phyloP scores from a whole-genome alignment of 106 monocot genomes.

The Acorus gramineus region DNA sequence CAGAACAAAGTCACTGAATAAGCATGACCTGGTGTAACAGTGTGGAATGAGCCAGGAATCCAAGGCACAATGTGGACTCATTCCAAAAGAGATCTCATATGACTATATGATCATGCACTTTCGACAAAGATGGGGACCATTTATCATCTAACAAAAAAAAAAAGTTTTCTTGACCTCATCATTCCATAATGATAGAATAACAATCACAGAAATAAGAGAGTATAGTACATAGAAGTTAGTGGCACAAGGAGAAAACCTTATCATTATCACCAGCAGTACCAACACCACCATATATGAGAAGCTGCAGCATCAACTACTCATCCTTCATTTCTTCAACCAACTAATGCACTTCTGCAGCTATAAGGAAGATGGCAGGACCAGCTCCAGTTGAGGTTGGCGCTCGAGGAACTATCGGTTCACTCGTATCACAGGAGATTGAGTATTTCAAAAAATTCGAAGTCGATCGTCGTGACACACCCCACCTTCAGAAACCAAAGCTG shows the following conservation, averaged over 20 bases:
- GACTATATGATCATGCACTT: not conserved
- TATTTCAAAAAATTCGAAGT: conserved; percentile 26
- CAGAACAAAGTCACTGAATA: too few relatives aligned
- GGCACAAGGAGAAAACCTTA: conserved; percentile 4
- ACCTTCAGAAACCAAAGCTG: not conserved
- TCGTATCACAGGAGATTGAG: conserved; percentile 33
- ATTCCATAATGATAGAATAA: too few relatives aligned
- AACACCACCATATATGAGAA: conserved; percentile 3
- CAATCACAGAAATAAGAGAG: too few relatives aligned
- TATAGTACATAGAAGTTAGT: too few relatives aligned
- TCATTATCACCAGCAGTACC: conserved; percentile 2
- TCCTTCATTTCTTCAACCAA: not conserved
- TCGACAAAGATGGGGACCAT: not conserved
- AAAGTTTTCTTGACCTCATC: not conserved
- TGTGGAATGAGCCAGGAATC: too few relatives aligned
- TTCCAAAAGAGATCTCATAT: too few relatives aligned
- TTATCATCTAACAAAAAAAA: not conserved
- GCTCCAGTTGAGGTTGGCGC: conserved; percentile 26
- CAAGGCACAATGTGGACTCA: too few relatives aligned
- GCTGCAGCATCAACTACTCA: conserved; percentile 4
- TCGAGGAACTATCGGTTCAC: conserved; percentile 27
- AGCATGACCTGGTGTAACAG: too few relatives aligned
- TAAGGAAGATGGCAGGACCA: conserved; percentile 18
- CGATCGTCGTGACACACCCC: not conserved
- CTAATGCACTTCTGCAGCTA: not conserved